Conservation (phyloP, 2,329 filamentous ascomycete species). For the Calonectria pteridis region DNA sequence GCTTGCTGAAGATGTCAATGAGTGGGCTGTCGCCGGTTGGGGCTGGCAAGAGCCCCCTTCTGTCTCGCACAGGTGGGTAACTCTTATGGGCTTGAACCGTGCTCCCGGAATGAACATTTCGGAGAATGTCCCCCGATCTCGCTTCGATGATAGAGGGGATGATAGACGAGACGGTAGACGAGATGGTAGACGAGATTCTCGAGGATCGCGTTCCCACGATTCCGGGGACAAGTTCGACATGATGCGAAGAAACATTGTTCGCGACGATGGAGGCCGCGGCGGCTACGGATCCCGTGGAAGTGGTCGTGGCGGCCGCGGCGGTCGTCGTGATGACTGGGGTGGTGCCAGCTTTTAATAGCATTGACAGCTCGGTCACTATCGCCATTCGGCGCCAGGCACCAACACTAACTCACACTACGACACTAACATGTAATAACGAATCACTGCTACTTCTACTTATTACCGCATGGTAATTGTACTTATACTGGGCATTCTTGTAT, state of each 20-base stretch:
- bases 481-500: conserved; percentile 43
- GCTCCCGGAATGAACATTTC: conserved; percentile 52
- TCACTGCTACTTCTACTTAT: neutral
- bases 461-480: conserved; percentile 40
- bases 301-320: conserved; percentile 8
- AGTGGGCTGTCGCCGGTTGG: conserved; percentile 64
- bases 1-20: conserved; percentile 64
- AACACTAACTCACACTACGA: neutral
- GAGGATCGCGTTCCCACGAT: neutral
- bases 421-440: conserved; percentile 22
- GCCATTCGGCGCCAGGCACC: neutral
- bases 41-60: conserved; percentile 63
- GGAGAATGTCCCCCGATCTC: conserved; percentile 21
- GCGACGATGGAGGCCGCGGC: conserved; percentile 38
- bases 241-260: conserved; percentile 43
- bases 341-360: conserved; percentile 17
- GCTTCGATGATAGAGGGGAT: conserved; percentile 21
- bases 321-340: conserved; percentile 31
- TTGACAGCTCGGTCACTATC: conserved; percentile 12
- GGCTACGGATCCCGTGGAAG: conserved; percentile 31
- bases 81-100: conserved; percentile 48
- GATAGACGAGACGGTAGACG: conserved; percentile 18
- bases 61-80: conserved; percentile 44
- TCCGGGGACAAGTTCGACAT: conserved; percentile 43
- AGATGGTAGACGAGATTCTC: conserved; percentile 31